These are phyloP conservation scores for Xylariales sp. DNA, from an alignment of 2,329 filamentous ascomycete genomes.

Conservation along the genomic window DNA sequence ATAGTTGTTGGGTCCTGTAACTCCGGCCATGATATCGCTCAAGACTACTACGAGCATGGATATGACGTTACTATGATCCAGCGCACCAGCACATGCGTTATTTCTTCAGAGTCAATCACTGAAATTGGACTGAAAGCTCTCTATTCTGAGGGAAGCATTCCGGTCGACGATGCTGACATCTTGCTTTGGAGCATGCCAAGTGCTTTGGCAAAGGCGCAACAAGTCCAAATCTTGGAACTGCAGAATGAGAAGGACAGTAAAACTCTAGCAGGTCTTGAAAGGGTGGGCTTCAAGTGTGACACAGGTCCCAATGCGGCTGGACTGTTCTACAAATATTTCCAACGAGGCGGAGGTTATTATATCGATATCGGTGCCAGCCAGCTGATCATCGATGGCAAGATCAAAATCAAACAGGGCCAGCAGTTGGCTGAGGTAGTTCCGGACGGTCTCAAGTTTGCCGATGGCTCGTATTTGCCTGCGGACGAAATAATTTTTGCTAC, in stretches of 20 bases:
- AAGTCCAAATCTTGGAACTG: conserved; percentile 38
- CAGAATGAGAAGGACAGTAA: conserved; percentile 31
- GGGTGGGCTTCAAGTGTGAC: conserved; percentile 55
- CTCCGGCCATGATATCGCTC: conserved; percentile 54
- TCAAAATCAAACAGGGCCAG: conserved; percentile 49
- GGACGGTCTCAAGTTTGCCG: conserved; percentile 36
- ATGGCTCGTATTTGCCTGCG: conserved; percentile 45
- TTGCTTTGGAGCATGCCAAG: conserved; percentile 52
- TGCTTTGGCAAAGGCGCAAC: conserved; percentile 55
- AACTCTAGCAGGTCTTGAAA: conserved; percentile 43
- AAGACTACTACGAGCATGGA: conserved; percentile 54
- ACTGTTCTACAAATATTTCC: conserved; percentile 54
- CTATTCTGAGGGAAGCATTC: conserved; percentile 48
- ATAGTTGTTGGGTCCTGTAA: conserved; percentile 56
- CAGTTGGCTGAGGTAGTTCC: conserved; percentile 42
- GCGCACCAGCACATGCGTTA: conserved; percentile 51
- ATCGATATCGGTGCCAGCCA: conserved; percentile 51
- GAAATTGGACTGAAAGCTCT: conserved; percentile 49
- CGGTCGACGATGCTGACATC: conserved; percentile 63
- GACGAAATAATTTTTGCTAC: conserved; percentile 55
- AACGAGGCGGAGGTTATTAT: conserved; percentile 57
- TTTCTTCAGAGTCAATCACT: conserved; percentile 44
- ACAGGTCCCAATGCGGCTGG: conserved; percentile 50
- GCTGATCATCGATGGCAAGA: conserved; percentile 51
- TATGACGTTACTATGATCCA: conserved; percentile 58